phyloP scores from a whole-genome alignment of 164 flowering plant genomes.

The Stephania japonica region DNA sequence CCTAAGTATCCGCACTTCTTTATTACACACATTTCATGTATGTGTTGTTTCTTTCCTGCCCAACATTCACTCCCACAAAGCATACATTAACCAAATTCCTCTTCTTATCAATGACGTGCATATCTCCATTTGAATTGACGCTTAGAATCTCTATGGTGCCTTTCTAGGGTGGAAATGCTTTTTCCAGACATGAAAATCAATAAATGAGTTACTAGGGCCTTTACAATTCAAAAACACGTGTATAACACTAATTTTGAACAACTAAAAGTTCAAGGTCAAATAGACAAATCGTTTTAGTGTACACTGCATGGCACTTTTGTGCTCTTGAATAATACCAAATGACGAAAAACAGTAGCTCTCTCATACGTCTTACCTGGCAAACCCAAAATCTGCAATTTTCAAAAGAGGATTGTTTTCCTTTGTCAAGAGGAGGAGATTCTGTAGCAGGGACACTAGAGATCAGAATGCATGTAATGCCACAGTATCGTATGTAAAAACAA shows the following conservation, averaged over 20 bases:
- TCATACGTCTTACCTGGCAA: constrained; percentile 62
- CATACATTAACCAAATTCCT: not conserved
- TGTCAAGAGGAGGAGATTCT: constrained; percentile 89
- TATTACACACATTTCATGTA: too few species aligned
- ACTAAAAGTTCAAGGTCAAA: not conserved
- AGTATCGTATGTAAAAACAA: not conserved
- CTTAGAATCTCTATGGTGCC: not conserved
- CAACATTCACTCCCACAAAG: too few species aligned
- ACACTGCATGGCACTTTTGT: not conserved
- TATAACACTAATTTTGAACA: not conserved
- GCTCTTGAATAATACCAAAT: not conserved
- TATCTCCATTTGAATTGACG: not conserved
- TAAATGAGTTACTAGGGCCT: not conserved
- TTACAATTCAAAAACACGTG: not conserved
- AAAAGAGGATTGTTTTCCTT: constrained; percentile 49
- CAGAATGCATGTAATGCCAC: constrained; percentile 16
- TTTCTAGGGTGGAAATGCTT: not conserved
- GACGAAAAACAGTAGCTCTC: not conserved
- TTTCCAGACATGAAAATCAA: not conserved
- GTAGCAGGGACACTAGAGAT: constrained; percentile 31
- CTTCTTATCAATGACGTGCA: not conserved
- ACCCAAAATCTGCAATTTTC: constrained; percentile 99
- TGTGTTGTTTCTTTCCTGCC: too few species aligned
- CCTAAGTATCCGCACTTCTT: too few species aligned
- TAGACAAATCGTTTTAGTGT: not conserved